These are phyloP conservation scores for Shiraia sp. DNA, from an alignment of 2,329 filamentous ascomycete genomes.

Conservation along the genomic window DNA sequence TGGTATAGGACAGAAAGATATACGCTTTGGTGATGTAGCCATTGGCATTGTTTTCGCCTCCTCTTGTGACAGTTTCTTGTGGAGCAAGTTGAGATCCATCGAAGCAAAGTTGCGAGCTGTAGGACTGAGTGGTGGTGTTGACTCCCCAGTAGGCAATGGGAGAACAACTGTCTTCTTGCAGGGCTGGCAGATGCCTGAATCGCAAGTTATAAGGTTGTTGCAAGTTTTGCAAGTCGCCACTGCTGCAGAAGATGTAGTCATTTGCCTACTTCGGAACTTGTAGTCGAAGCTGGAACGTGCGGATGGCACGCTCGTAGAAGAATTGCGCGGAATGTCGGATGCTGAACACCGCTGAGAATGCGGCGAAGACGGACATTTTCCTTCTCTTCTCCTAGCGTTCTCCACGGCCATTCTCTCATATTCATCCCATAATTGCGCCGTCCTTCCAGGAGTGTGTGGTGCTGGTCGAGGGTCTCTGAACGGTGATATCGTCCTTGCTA, in stretches of 20 bases:
- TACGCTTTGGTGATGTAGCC: slow-evolving; percentile 23
- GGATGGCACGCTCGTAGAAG: slow-evolving; percentile 5
- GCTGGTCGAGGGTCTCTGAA: slow-evolving; percentile 34
- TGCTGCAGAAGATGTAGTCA: slow-evolving; percentile 16
- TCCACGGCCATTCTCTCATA: slow-evolving; percentile 39
- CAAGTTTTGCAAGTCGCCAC: slow-evolving; percentile 39
- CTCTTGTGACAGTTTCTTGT: slow-evolving; percentile 18
- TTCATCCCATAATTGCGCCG: slow-evolving; percentile 41
- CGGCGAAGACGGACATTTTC: slow-evolving; percentile 11
- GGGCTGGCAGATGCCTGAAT: slow-evolving; percentile 33
- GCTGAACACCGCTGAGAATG: slow-evolving; percentile 23
- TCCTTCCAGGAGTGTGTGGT: slow-evolving; percentile 30
- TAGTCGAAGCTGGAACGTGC: slow-evolving; percentile 32
- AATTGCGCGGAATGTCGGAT: slow-evolving; percentile 19
- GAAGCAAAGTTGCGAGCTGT: slow-evolving; percentile 27
- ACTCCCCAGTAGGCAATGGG: slow-evolving; percentile 18
- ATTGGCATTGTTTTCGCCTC: slow-evolving; percentile 12
- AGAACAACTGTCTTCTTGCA: slow-evolving; percentile 37
- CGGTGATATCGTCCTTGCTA: slow-evolving; percentile 28
- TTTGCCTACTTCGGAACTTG: slow-evolving; percentile 18
- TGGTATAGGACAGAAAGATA: slow-evolving; percentile 20
- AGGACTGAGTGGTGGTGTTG: slow-evolving; percentile 33
- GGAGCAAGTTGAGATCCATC: slow-evolving; percentile 23
- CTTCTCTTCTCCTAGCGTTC: slow-evolving; percentile 35
- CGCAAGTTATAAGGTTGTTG: slow-evolving; percentile 28